Base-by-base conservation (phyloP, 176 grass and related monocot genomes). In the Oryza nivara region DNA sequence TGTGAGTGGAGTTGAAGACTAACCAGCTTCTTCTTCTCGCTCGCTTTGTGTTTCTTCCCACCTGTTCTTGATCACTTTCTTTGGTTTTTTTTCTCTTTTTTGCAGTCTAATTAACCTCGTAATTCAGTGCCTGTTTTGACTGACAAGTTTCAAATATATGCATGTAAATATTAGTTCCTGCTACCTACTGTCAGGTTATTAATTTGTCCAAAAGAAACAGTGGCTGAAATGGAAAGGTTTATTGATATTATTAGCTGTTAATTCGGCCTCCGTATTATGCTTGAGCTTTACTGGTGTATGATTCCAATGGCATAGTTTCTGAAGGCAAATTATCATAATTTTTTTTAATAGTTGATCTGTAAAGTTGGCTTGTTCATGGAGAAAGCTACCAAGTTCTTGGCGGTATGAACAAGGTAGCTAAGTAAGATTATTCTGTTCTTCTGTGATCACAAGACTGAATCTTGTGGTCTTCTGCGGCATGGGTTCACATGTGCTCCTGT, bases 131-230 rank as follows among this genome's bases (percentile, higher is more conserved):
- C 49, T 63, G 74, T 85, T 69, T 73, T 79, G 3, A 86, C 79
- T 86, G 80, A 90, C 84, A 79, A 65, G 48, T 74, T 74, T 73
- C 70, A 89, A 76, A 52, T 19, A 52, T 19, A 73, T 78, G 73
- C 34, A 79, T 90, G 84, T 90, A 90, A 90, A 90, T 90, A 90
- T 87, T 79, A 87, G 49, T 77, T 69, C 80, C 79, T 86, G 61
- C 48, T 83, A 11, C 61, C 74, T 64, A 65, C 36, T 36, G 35
- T 87, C 72, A 61, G 48, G 38, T 76, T 70, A 40, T 82, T 70
- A 49, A 69, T 75, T 66, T 74, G 65, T 68, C 43, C 25, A 30
- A 76, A 84, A 32, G 22, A 14, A 70, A 69, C 83, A 61, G 52
- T 5, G 48, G 12, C 19, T 82, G 79, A 73, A 73, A 86, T 63